Percentiles rank a stretch among this genome's conserved stretches.
phyloP scores from a whole-genome alignment of 257 asterid species.

The Voacanga thouarsii region DNA sequence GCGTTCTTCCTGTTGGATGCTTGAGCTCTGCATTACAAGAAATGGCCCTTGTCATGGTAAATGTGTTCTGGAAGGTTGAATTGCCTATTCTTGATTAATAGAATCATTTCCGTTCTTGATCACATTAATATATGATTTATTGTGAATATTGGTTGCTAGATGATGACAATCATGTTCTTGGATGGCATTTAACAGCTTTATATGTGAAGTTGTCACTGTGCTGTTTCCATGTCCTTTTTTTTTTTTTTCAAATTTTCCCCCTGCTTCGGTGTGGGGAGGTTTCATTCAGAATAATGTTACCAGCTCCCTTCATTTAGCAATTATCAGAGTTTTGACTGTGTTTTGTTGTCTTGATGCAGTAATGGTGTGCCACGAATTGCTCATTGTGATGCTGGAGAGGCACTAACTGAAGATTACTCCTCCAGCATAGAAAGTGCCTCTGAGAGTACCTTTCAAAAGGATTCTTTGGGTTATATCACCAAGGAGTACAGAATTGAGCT shows the following conservation, averaged over 20 bases:
- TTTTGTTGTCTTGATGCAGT: conserved; percentile 38
- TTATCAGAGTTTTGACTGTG: not conserved
- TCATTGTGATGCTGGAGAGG: conserved; percentile 67
- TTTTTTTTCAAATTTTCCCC: not conserved
- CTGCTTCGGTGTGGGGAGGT: too few species aligned
- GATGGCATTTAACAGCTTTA: not conserved
- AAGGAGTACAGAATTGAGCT: conserved; percentile 64
- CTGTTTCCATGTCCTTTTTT: not conserved
- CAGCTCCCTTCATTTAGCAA: not conserved
- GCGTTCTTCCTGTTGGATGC: not conserved
- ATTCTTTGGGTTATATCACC: conserved; percentile 33
- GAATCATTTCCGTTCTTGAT: not conserved
- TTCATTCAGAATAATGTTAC: not conserved
- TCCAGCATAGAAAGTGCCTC: conserved; percentile 36
- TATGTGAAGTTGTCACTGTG: not conserved
- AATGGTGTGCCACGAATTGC: conserved; percentile 38
- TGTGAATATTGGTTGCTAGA: not conserved
- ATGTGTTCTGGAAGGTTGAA: not conserved
- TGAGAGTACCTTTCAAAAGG: conserved; percentile 32
- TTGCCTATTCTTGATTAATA: not conserved
- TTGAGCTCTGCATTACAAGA: not conserved
- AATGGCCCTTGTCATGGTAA: not conserved
- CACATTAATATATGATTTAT: not conserved
- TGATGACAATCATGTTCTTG: not conserved
- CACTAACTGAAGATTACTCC: conserved; percentile 46